These are phyloP conservation scores for Exophiala oligosperma DNA, from an alignment of 2,329 filamentous ascomycete species.

Conservation along the genomic window DNA sequence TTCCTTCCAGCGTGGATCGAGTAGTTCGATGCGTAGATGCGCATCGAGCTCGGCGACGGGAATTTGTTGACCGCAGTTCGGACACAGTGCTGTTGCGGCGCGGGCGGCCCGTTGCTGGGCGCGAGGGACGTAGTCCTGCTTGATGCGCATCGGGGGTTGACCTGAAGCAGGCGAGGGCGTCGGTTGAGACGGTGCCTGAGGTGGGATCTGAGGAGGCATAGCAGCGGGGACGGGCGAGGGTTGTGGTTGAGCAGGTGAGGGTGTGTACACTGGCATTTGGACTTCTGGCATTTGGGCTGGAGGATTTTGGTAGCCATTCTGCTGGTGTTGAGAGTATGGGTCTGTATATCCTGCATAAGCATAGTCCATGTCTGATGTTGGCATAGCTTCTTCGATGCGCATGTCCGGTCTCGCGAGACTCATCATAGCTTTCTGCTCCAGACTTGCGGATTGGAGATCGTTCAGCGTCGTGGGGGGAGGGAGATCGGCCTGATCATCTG, in stretches of 20 bases:
- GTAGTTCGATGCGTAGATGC: conserved; percentile 91
- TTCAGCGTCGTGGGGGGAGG: conserved; percentile 86
- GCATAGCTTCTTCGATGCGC: conserved; percentile 93
- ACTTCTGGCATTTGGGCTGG: conserved; percentile 34
- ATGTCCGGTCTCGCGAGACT: conserved; percentile 74
- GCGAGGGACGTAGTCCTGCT: conserved; percentile 86
- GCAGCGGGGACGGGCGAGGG: conserved; percentile 27
- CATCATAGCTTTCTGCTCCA: conserved; percentile 92
- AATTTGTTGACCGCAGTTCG: conserved; percentile 89
- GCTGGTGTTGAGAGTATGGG: conserved; percentile 42
- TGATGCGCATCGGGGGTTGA: conserved; percentile 72
- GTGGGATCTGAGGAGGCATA: not conserved
- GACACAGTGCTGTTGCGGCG: conserved; percentile 71
- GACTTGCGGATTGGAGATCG: conserved; percentile 88
- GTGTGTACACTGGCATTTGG: conserved; percentile 31
- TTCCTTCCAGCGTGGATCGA: conserved; percentile 94
- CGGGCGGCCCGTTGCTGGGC: conserved; percentile 69
- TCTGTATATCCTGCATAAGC: conserved; percentile 47
- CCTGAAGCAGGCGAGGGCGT: conserved; percentile 53
- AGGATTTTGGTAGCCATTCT: conserved; percentile 34
- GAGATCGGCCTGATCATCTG: conserved; percentile 81
- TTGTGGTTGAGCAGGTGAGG: conserved; percentile 36
- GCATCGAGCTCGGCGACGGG: conserved; percentile 84
- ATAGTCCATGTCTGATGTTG: conserved; percentile 65
- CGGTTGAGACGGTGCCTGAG: conserved; percentile 47